Percentiles rank a stretch among this genome's conserved stretches.
phyloP scores from a whole-genome alignment of 2,329 filamentous ascomycete species.

The Fusarium verrucosum region DNA sequence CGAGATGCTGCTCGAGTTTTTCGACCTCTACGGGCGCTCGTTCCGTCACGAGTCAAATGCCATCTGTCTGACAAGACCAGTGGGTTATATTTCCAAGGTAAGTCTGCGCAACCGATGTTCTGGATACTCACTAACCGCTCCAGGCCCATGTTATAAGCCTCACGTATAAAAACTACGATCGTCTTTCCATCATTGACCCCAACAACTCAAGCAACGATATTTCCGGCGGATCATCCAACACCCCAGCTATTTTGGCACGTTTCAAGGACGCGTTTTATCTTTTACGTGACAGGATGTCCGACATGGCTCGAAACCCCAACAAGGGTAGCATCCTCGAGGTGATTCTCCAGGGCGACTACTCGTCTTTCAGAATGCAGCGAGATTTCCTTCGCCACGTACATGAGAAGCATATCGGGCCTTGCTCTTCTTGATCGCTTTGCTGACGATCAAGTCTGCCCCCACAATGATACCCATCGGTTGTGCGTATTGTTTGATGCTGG shows the following conservation, averaged over 20 bases:
- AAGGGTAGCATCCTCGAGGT: slow-evolving; percentile 67
- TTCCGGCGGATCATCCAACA: slow-evolving; percentile 82
- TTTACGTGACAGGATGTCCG: slow-evolving; percentile 67
- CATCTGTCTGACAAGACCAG: slow-evolving; percentile 78
- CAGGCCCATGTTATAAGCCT: slow-evolving; percentile 58
- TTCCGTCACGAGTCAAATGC: slow-evolving; percentile 77
- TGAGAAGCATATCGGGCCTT: slow-evolving; percentile 51
- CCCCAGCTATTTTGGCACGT: slow-evolving; percentile 69
- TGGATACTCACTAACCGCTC: neutral
- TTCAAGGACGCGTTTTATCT: slow-evolving; percentile 72
- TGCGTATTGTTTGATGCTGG: slow-evolving; percentile 19
- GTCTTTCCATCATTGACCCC: slow-evolving; percentile 90
- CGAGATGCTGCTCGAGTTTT: slow-evolving; percentile 84
- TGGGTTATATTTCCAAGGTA: slow-evolving; percentile 79
- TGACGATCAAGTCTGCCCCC: neutral
- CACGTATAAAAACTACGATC: slow-evolving; percentile 68
- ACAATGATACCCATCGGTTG: slow-evolving; percentile 15
- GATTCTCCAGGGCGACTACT: slow-evolving; percentile 82
- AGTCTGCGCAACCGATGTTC: slow-evolving; percentile 32
- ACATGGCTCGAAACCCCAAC: slow-evolving; percentile 52
- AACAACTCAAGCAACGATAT: slow-evolving; percentile 89
- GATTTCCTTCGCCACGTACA: slow-evolving; percentile 66
- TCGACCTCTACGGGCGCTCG: slow-evolving; percentile 86
- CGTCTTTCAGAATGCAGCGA: slow-evolving; percentile 75
- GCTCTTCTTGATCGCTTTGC: slow-evolving; percentile 39